Evolutionary conservation across 2,329 filamentous ascomycete species (phyloP), one percentile per base, ranked within the genome.

Genomic region (Trichoderma simmonsii): DNA sequence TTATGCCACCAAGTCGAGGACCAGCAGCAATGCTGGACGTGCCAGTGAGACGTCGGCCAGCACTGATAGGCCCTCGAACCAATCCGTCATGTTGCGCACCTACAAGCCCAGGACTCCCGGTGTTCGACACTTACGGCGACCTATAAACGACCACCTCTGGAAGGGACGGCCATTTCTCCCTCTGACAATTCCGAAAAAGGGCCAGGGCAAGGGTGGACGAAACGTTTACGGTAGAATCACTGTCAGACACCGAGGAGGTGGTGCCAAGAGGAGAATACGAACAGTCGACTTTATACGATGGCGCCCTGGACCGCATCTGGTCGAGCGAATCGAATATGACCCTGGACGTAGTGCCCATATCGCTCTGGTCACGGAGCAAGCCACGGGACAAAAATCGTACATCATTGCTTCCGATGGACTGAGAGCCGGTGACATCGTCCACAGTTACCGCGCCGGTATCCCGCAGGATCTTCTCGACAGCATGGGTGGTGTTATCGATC

Each of bases 141-240:
- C 96, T 15, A 91, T 98, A 83, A 98, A 98, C 83, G 94, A 98
- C 78, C 96, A 99, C 82, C 85, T 99, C 60, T 98, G 94, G 94
- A 98, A 97, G 83, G 96, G 96, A 72, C 88, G 94, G 71, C 93
- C 96, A 1, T 90, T 92, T 76, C 86, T 93, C 39, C 89, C 91
- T 65, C 87, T 99, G 81, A 99, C 97, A 12, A 93, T 94, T 78
- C 90, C 94, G 48, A 97, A 98, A 82, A 95, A 95, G 81, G 96
- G 96, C 18, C 94, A 97, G 77, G 91, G 89, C 67, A 96, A 97
- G 81, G 97, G 96, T 82, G 96, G 96, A 57, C 90, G 96, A 77
- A 99, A 99, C 81, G 92, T 93, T 79, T 92, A 88, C 69, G 97
- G 96, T 28, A 87, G 89, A 75, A 89, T 99, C 73, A 97, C 94